Conservation (phyloP, 768 basidiomycete genomes). For the Dacryopinax primogenitus region DNA sequence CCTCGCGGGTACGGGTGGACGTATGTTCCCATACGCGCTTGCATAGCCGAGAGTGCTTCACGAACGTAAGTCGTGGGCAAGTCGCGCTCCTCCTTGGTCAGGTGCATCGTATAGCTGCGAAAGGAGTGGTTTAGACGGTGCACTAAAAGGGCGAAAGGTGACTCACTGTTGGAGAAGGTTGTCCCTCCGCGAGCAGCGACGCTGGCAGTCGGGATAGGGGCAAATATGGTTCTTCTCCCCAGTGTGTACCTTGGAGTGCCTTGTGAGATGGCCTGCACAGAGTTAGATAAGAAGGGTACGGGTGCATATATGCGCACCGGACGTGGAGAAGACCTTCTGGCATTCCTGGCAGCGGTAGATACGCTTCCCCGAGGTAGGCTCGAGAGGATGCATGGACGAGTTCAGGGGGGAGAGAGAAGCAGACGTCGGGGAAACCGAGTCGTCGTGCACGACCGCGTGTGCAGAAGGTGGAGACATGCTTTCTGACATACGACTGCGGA, state of each 20-base stretch:
- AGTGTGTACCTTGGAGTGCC: slow-evolving; percentile 81
- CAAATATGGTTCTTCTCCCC: slow-evolving; percentile 87
- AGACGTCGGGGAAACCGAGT: neutral
- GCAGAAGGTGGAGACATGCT: neutral
- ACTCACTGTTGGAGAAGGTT: slow-evolving; percentile 60
- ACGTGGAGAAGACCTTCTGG: slow-evolving; percentile 70
- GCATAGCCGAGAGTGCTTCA: neutral
- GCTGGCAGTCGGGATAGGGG: slow-evolving; percentile 91
- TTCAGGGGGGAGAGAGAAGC: neutral
- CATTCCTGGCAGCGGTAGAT: slow-evolving; percentile 54
- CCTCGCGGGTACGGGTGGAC: slow-evolving; percentile 4
- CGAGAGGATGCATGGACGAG: neutral
- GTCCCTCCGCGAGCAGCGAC: slow-evolving; percentile 78
- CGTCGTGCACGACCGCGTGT: too few species aligned
- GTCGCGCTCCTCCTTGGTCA: slow-evolving; percentile 7
- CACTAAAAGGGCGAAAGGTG: neutral
- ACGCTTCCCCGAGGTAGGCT: slow-evolving; percentile 25
- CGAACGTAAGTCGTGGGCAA: neutral
- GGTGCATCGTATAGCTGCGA: neutral
- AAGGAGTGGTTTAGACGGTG: neutral
- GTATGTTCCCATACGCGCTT: neutral
- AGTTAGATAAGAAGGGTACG: neutral
- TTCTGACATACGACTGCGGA: neutral
- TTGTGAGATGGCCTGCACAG: slow-evolving; percentile 48
- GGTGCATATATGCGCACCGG: slow-evolving; percentile 32